Evolutionary conservation across 805 yeast species (phyloP).

Genomic region (Kazachstania psychrophila): DNA sequence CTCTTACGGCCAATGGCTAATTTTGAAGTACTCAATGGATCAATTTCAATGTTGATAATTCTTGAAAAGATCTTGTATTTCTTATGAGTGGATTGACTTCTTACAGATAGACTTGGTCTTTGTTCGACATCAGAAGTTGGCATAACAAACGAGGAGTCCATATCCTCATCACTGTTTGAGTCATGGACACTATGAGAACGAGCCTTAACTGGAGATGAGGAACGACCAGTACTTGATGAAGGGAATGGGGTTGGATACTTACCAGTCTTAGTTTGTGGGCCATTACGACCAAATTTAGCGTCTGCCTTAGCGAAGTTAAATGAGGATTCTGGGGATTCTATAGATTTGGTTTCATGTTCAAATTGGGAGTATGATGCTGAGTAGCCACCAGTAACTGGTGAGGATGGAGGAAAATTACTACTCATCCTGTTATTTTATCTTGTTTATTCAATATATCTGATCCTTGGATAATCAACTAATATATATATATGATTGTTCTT

Average conservation of each 20-base stretch:
- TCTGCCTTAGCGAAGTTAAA: neutral
- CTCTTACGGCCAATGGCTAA: slow-evolving; percentile 26
- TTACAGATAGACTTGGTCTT: neutral
- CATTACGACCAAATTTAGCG: neutral
- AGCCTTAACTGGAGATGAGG: slow-evolving; percentile 31
- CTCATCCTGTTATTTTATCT: too few species aligned
- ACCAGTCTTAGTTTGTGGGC: neutral
- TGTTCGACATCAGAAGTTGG: neutral
- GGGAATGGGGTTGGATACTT: slow-evolving; percentile 67
- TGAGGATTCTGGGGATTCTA: slow-evolving; percentile 2
- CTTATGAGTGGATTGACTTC: neutral
- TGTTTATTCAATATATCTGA: too few species aligned
- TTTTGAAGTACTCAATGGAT: slow-evolving; percentile 14
- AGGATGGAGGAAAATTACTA: slow-evolving; percentile 3
- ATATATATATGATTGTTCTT: too few species aligned
- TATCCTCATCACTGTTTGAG: neutral
- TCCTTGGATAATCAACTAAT: too few species aligned
- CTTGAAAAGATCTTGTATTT: slow-evolving; percentile 1
- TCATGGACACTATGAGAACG: neutral
- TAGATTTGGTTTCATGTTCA: neutral
- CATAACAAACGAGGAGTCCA: slow-evolving; percentile 2
- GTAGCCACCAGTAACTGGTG: slow-evolving; percentile 1
- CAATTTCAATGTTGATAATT: slow-evolving; percentile 10
- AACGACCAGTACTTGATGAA: slow-evolving; percentile 43
- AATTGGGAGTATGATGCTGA: neutral